These are phyloP conservation scores for Forsythia suspensa DNA, from an alignment of 257 asterid genomes.

Conservation along the genomic window DNA sequence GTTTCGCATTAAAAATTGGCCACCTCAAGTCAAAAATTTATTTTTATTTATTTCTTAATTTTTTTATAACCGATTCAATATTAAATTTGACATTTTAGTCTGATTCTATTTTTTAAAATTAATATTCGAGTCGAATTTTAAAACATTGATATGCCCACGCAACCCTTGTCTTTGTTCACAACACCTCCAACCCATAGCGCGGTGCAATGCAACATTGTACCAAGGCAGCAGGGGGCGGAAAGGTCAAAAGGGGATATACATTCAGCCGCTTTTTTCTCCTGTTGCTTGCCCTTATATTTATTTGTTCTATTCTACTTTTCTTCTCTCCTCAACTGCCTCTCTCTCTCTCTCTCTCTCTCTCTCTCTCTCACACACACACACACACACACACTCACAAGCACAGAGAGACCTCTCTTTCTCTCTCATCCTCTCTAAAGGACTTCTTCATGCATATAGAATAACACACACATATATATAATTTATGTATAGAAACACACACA, in stretches of 20 bases:
- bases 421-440: constrained; percentile 22
- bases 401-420: constrained; percentile 19
- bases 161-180: background rate
- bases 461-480: constrained; percentile 14
- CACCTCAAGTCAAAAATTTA: too few relatives aligned
- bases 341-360: constrained; percentile 19
- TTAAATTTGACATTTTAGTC: too few relatives aligned
- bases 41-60: too few relatives aligned
- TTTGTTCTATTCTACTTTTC: constrained; percentile 28
- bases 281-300: constrained; percentile 33
- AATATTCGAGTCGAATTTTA: too few relatives aligned
- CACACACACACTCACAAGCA: constrained; percentile 20
- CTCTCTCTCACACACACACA: constrained; percentile 24
- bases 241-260: constrained; percentile 31
- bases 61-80: too few relatives aligned
- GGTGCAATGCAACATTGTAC: background rate
- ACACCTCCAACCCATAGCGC: background rate
- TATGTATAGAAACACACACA: too few relatives aligned
- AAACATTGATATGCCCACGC: too few relatives aligned
- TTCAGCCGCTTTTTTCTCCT: constrained; percentile 39
- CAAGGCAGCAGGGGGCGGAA: background rate
- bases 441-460: constrained; percentile 4
- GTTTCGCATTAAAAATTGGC: too few relatives aligned
- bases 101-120: too few relatives aligned
- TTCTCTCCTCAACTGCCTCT: constrained; percentile 40